Evolutionary conservation across 805 yeast species (phyloP), one percentile per base, ranked within the genome.

Genomic region (Pichia occidentalis): DNA sequence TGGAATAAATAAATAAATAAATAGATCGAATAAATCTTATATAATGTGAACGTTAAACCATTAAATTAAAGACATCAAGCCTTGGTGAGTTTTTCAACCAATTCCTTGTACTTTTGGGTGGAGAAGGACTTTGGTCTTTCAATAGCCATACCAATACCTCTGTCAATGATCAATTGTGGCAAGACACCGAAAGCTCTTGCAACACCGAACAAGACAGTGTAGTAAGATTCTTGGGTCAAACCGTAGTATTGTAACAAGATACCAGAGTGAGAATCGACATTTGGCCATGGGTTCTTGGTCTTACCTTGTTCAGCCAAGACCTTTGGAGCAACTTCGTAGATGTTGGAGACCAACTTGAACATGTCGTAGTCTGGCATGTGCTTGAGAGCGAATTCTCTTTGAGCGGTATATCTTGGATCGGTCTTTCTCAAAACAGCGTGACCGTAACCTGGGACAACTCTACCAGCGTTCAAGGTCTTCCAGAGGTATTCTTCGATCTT

Each of bases 81-180:
- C 51, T 53, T 57, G 39, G 45, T 44, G 32, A 60, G 42, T 34
- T 53, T 45, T 43, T 47, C 70, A 57, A 81, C 94, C 63, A 85
- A 68, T 72, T 85, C 86, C 60, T 77, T 79, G 73, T 82, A 85
- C 70, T 86, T 86, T 68, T 85, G 90, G 49, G 95, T 85, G 45
- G 95, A 84, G 85, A 86, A 85, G 47, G 95, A 80, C 69, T 83
- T 83, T 68, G 92, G 92, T 70, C 94, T 81, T 71, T 83, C 94
- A 58, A 83, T 80, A 53, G 94, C 79, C 51, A 75, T 62, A 57
- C 92, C 92, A 45, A 78, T 67, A 52, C 87, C 88, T 63, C 94
- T 76, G 69, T 83, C 92, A 56, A 79, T 77, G 65, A 83, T 81
- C 65, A 82, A 70, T 70, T 84, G 92, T 46, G 92, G 87, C 56